Evolutionary conservation across 2,329 filamentous ascomycete genomes (phyloP), one percentile per base, ranked within the genome.

Genomic region (Aspergillus sp.): DNA sequence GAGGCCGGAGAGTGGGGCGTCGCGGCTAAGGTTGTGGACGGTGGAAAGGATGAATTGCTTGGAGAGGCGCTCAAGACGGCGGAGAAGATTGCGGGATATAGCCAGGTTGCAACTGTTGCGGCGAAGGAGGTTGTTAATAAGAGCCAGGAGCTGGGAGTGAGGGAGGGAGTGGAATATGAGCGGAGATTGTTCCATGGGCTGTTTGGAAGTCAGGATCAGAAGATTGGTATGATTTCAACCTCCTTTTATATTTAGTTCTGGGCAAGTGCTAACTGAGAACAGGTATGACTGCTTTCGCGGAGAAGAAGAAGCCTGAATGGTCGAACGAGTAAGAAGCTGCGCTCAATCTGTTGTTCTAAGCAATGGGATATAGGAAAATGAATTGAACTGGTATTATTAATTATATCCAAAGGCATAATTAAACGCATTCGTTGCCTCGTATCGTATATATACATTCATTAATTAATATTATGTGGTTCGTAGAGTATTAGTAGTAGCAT

Each of bases 101-200:
- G 90, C 52, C 86, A 83, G 71, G 88, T 99, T n/a, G 90, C 93
- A 1, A 86, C 96, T 58, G 87, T 91, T 78, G 95, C 90, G 11
- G 89, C 86, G 57, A 99, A 99, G 83, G 95, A 99, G 82, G 93
- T 95, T n/a, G 93, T 99, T 56, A 96, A 98, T 75, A 98, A 97
- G 87, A 96, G 92, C 75, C 93, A 98, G 81, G 95, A 99, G 68
- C 77, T 96, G 66, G 82, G 88, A 3, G 79, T 99, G 59, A 81
- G 89, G 66, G 95, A 98, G 70, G 95, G 95, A 13, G 89, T 99
- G 2, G 95, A 99, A 79, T 98, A 87, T 77, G 95, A 99, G 83
- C 84, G 95, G 71, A 85, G 93, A 53, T 83, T 98, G 34, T 99
- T 99, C 82, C 95, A 99, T 77, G 84, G 87, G 24, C 72, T 97